phyloP scores from a whole-genome alignment of 805 yeast genomes.

The Nakazawaea siamensis region DNA sequence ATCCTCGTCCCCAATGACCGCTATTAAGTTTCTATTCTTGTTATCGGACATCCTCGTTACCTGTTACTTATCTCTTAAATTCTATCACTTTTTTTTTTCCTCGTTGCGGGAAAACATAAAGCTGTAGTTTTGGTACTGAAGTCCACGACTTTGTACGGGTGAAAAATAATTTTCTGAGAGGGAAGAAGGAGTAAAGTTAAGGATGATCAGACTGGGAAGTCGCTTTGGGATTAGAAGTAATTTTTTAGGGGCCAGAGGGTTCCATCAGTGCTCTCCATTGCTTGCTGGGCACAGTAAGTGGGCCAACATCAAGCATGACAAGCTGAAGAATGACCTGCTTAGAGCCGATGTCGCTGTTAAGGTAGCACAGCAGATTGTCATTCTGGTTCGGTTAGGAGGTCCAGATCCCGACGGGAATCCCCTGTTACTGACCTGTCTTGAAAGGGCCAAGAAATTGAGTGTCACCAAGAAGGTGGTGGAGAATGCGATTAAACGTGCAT shows the following conservation, averaged over 20 bases:
- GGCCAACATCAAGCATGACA: slow-evolving; percentile 91
- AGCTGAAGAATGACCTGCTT: slow-evolving; percentile 84
- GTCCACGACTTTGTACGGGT: too few relatives aligned
- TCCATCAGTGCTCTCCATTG: neutral
- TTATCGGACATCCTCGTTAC: slow-evolving; percentile 21
- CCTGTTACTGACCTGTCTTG: slow-evolving; percentile 63
- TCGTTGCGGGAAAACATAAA: too few relatives aligned
- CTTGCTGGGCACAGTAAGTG: slow-evolving; percentile 87
- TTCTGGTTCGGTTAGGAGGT: slow-evolving; percentile 70
- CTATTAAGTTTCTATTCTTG: slow-evolving; percentile 73
- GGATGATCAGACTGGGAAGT: too few relatives aligned
- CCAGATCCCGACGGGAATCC: slow-evolving; percentile 55
- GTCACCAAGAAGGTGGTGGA: slow-evolving; percentile 83
- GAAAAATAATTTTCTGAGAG: too few relatives aligned
- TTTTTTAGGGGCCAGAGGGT: neutral
- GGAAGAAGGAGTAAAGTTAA: too few relatives aligned
- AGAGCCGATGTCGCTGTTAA: slow-evolving; percentile 63
- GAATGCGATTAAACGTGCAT: slow-evolving; percentile 77
- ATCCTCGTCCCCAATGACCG: slow-evolving; percentile 97
- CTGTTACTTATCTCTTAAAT: too few relatives aligned
- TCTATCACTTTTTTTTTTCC: too few relatives aligned
- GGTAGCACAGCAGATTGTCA: slow-evolving; percentile 63
- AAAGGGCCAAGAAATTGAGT: slow-evolving; percentile 66
- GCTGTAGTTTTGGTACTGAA: too few relatives aligned
- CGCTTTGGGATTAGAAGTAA: neutral